Base-by-base conservation (phyloP, 805 yeast genomes). In the Wickerhamomyces chambardii region DNA sequence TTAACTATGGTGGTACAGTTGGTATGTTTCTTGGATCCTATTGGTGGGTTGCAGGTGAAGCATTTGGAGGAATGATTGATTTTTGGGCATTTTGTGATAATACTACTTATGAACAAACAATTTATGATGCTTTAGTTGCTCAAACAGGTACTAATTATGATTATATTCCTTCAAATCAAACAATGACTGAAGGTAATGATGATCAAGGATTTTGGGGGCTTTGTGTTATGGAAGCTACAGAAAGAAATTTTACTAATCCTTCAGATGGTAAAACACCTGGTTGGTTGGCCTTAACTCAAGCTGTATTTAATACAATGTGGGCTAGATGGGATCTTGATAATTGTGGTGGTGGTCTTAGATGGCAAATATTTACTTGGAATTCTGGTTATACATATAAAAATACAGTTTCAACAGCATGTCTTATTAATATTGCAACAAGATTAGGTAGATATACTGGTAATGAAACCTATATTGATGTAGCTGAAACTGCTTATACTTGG, bases 11-110 rank as follows among this genome's bases (percentile, higher is more conserved):
- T 26, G 82, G 89, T 8, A 72, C 87, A 5, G 65, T 84, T 19
- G 98, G 97, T 30, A 78, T 83, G 87, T 89, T 92, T 56, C 64
- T 78, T 11, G 63, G 68, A 51, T 97, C 97, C 0, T 90, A 90
- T 68, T 90, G 97, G 98, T 89, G 97, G 97, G 86, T 87, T 62
- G 95, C 97, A 9, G 97, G 97, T 45, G 95, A 89, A 41, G 95
- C 90, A 2, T 86, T 87, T 84, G 95, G 95, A 8, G 68, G 83
- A 15, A 63, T 90, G 69, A 52, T 90, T 30, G 96, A 87, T 55
- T 81, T 83, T 58, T 70, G 85, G 62, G 77, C 55, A 45, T 79
- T 68, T 53, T 74, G 84, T 55, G 72, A 79, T 28, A 82, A 89
- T 55, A 71, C 70, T 43, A 74, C 89, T 1, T 84, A 75, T 47